These are phyloP conservation scores for Cronartium quercuum DNA, from an alignment of 1,284 basidiomycete genomes.

Conservation along the genomic window DNA sequence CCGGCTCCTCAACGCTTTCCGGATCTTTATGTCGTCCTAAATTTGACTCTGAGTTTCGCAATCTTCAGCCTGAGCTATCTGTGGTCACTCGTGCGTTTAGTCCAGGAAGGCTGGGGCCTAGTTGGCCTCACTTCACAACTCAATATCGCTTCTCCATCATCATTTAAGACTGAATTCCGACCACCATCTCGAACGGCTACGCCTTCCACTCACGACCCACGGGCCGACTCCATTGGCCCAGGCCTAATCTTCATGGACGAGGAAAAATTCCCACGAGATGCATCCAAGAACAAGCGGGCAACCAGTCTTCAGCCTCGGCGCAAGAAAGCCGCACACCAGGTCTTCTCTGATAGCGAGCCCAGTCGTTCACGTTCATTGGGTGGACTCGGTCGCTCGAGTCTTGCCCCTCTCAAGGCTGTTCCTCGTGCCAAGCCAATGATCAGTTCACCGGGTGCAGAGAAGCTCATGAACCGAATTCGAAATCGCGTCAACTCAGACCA, in stretches of 20 bases:
- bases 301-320: slow-evolving; percentile 16
- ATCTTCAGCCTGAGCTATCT: slow-evolving; percentile 61
- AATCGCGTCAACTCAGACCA: slow-evolving; percentile 4
- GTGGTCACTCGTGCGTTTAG: slow-evolving; percentile 48
- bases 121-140: neutral
- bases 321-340: neutral
- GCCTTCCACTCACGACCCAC: neutral
- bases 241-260: neutral
- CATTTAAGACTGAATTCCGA: neutral
- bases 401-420: neutral
- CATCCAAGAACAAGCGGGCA: neutral
- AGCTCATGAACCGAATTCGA: slow-evolving; percentile 33
- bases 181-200: neutral
- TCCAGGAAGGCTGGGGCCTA: slow-evolving; percentile 45
- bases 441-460: slow-evolving; percentile 13
- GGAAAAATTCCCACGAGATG: neutral
- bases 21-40: slow-evolving; percentile 76
- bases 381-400: neutral
- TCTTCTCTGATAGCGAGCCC: neutral
- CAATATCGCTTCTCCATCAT: neutral
- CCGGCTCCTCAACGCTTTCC: slow-evolving; percentile 68
- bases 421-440: slow-evolving; percentile 9
- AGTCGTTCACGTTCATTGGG: neutral
- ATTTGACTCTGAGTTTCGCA: slow-evolving; percentile 71
- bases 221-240: neutral